Conservation (phyloP, 2,329 filamentous ascomycete genomes). For the Thielaviopsis punctulata region DNA sequence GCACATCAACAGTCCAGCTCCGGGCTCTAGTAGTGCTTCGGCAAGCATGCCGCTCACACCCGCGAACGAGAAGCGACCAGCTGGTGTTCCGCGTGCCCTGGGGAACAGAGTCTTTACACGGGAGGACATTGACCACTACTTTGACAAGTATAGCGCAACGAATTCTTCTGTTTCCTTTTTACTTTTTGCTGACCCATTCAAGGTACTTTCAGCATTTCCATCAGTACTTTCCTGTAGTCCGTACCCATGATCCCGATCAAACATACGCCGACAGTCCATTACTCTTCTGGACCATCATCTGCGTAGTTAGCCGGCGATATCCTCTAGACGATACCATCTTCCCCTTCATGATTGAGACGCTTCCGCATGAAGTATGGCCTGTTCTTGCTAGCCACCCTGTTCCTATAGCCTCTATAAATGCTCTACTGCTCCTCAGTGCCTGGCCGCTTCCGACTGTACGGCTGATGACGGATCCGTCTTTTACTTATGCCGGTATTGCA, state of each 20-base stretch:
- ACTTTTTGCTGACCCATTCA: background rate
- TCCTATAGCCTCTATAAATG: conserved; percentile 31
- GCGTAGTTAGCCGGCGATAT: conserved; percentile 32
- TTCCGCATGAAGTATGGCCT: conserved; percentile 29
- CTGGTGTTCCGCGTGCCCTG: conserved; percentile 16
- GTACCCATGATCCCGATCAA: conserved; percentile 31
- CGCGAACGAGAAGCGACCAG: background rate
- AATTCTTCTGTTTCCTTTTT: no score
- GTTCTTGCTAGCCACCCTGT: conserved; percentile 26
- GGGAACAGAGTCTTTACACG: conserved; percentile 31
- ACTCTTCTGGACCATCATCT: conserved; percentile 39
- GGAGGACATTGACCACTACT: conserved; percentile 38
- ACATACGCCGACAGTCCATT: conserved; percentile 30
- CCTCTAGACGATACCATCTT: conserved; percentile 26
- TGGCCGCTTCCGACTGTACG: conserved; percentile 35
- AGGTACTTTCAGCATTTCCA: conserved; percentile 37
- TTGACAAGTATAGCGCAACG: conserved; percentile 25
- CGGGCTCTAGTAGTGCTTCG: background rate
- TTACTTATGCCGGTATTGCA: conserved; percentile 28
- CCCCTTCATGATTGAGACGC: conserved; percentile 28
- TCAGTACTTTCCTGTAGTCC: conserved; percentile 33
- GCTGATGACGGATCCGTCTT: conserved; percentile 33
- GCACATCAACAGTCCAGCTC: background rate
- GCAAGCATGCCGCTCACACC: background rate
- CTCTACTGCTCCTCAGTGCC: conserved; percentile 31